Base-by-base conservation (phyloP, 768 basidiomycete species). In the Pleurotus pulmonarius region DNA sequence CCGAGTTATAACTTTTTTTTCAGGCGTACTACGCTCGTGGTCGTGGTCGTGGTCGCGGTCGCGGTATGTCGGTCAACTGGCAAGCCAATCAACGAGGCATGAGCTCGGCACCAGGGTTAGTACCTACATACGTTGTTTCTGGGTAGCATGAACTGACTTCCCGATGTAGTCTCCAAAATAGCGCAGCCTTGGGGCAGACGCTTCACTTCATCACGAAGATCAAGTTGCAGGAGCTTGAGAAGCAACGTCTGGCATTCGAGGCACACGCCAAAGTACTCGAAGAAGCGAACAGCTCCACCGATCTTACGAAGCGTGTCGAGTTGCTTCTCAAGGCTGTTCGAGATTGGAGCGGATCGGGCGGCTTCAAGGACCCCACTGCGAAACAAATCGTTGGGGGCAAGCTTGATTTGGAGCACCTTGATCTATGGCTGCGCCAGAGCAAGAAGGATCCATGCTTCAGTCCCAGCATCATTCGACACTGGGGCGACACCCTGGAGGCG, bases 201-300 rank as follows among this genome's bases (percentile, higher is more conserved):
- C 68, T 76, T 12, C 73, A 75, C 49, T 76, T 73, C 57, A 76
- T 76, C 62, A 77, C 77, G 4, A 64, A 69, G 7, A 68, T 74
- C 60, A 78, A 79, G 60, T 70, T 77, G 16, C 67, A 74, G 46
- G 75, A 78, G 54, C 63, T 78, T 34, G 73, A 75, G 53, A 75
- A 73, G 57, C 76, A 73, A 49, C 69, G 70, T 6, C 46, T 66
- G 0, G 65, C 68, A 2, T 76, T 72, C 56, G 64, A 72, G 51
- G 64, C 63, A 1, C 71, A 75, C 61, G 68, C 70, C 7, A 62
- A 66, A 16, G 68, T 71, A 20, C 58, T 76, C 46, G 59, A 69
- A 1, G 59, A 66, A 38, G 66, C 66, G 46, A 65, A 66, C 6
- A 61, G 13, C 13, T 16, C 29, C 11, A 61, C 58, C 22, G 61